Evolutionary conservation across 306 rosid species (phyloP).

Genomic region (Gastrolobium bilobum): DNA sequence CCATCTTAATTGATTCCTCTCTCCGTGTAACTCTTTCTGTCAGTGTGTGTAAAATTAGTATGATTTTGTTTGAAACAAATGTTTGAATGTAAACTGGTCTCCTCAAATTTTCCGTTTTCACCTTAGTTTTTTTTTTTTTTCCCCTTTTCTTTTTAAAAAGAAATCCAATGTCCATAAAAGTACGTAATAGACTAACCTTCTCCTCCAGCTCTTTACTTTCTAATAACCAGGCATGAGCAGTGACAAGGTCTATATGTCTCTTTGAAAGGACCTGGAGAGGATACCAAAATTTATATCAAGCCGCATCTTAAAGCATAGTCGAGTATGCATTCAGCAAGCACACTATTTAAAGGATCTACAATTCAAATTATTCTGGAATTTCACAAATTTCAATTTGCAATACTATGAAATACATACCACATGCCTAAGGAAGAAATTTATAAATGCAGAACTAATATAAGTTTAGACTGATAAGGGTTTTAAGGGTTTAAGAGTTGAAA

Average conservation of each 20-base stretch:
- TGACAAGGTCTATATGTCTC: conserved; percentile 78
- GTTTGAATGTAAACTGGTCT: conserved; percentile 22
- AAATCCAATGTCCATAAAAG: conserved; percentile 20
- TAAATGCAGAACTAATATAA: background rate
- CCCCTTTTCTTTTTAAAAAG: background rate
- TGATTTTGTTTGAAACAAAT: conserved; percentile 31
- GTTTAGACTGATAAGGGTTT: background rate
- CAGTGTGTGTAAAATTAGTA: background rate
- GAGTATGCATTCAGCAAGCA: conserved; percentile 39
- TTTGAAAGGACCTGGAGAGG: conserved; percentile 78
- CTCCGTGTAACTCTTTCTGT: background rate
- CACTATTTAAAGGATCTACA: conserved; percentile 10
- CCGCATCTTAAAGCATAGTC: conserved; percentile 15
- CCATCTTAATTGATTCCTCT: background rate
- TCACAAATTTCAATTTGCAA: background rate
- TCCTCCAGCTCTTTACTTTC: conserved; percentile 80
- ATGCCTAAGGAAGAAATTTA: conserved; percentile 19
- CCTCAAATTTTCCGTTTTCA: conserved; percentile 2
- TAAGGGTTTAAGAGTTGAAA: conserved; percentile 11
- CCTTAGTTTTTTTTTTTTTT: background rate
- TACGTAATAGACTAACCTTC: conserved; percentile 66
- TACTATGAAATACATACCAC: background rate
- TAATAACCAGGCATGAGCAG: conserved; percentile 82
- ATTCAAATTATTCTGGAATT: conserved; percentile 18
- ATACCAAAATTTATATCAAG: conserved; percentile 41